Conservation (phyloP, 208 protist species). For the Leishmania tropica region DNA sequence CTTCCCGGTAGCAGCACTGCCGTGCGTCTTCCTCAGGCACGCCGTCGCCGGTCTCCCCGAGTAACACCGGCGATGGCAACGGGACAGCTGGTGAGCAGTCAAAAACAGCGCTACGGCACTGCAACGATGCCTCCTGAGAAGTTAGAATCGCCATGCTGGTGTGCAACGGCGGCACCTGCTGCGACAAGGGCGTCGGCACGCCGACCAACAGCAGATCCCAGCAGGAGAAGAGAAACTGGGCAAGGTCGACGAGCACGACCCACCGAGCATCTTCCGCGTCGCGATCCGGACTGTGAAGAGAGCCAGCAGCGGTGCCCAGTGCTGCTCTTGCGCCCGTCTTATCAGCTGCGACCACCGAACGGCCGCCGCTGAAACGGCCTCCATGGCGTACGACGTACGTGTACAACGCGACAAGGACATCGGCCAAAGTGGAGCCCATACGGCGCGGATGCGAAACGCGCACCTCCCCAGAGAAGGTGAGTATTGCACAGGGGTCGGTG, state of each 20-base stretch:
- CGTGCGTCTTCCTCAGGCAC: neutral
- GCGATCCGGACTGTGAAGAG: neutral
- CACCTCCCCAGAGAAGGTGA: neutral
- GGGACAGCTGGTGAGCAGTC: neutral
- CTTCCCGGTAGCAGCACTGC: neutral
- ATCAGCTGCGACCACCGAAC: neutral
- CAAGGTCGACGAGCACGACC: slow-evolving; percentile 23
- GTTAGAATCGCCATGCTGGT: neutral
- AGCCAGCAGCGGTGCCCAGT: neutral
- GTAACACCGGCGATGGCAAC: neutral
- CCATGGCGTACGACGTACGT: slow-evolving; percentile 7
- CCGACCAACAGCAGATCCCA: slow-evolving; percentile 28
- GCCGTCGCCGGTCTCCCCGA: slow-evolving; percentile 1
- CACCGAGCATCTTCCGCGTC: neutral
- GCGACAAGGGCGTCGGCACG: neutral
- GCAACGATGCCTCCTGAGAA: neutral
- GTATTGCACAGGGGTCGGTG: neutral
- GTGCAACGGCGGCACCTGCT: neutral
- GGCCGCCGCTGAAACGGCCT: neutral
- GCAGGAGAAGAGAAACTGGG: slow-evolving; percentile 18
- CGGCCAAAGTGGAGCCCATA: slow-evolving; percentile 11
- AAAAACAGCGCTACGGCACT: neutral
- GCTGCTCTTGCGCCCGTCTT: neutral
- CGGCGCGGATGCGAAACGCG: neutral
- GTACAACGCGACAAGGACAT: slow-evolving; percentile 17